Evolutionary conservation across 176 grass and related monocot genomes (phyloP), one percentile per base, ranked within the genome.

Genomic region (Musa beccarii): DNA sequence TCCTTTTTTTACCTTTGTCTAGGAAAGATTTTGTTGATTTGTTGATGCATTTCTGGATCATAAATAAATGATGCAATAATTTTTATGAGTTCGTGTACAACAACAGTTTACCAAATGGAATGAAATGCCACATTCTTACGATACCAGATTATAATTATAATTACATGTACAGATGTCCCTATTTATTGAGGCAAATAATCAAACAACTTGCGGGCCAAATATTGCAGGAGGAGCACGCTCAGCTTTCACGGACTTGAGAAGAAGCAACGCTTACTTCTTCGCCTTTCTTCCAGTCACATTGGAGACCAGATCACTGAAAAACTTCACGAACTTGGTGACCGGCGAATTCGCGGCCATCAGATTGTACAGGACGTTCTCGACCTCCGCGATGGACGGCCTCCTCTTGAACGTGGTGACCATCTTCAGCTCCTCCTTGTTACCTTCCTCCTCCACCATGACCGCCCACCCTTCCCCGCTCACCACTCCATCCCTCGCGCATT

Each of bases 301-400:
- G 80, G 83, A 88, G 9, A 87, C 94, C 29, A 98, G 66, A 70
- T 87, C 86, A 57, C 84, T 68, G 24, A 93, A 59, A 78, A 92
- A 98, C 75, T 84, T 93, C 1, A 92, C 87, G 8, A 90, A 91
- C 71, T 93, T 98, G 55, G 94, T 98, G 53, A 98, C 87, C n/a
- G 86, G 94, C 21, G 94, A 98, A 86, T 98, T 98, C 63, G 88
- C 86, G 17, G 90, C 94, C 94, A 98, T 91, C 28, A 93, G 78
- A 66, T 98, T 98, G 81, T 93, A 98, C 86, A 98, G 56, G 78
- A 91, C 78, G 19, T 78, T 87, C 90, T 97, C 94, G 24, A 97
- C 88, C 84, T 97, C 94, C 14, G 78, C 83, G 74, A 93, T 91
- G 22, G 94, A 89, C 66, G 94, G 94, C 78, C 90, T 85, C 53